Evolutionary conservation across 2,329 filamentous ascomycete species (phyloP).

Genomic region (Hysterium pulicare): DNA sequence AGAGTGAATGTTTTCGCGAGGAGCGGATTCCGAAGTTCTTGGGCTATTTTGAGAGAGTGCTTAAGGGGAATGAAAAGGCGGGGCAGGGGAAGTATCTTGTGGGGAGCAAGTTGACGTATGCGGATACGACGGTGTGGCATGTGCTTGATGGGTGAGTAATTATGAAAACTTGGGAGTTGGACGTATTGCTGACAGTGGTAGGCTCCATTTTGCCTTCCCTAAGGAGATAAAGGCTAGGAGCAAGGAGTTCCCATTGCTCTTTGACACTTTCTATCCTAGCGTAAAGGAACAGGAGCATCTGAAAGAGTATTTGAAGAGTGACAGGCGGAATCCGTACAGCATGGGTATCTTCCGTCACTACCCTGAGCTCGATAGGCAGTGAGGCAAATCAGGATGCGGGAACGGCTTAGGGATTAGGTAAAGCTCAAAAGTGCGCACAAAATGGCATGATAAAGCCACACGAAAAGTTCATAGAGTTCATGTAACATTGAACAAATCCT

Average conservation of each 20-base stretch:
- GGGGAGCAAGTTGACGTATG: constrained; percentile 63
- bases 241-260: constrained; percentile 59
- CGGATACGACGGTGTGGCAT: constrained; percentile 72
- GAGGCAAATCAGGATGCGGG: constrained; percentile 4
- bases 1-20: constrained; percentile 56
- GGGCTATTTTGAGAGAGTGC: constrained; percentile 64
- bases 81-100: constrained; percentile 64
- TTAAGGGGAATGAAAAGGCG: constrained; percentile 56
- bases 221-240: constrained; percentile 59
- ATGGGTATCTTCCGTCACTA: constrained; percentile 70
- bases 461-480: neutral
- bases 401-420: neutral
- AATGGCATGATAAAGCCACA: neutral
- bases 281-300: constrained; percentile 63
- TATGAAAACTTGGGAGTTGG: neutral
- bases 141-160: constrained; percentile 47
- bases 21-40: constrained; percentile 70
- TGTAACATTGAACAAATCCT: neutral
- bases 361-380: constrained; percentile 63
- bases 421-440: neutral
- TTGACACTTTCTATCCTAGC: constrained; percentile 58
- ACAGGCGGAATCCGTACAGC: constrained; percentile 59
- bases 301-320: constrained; percentile 66
- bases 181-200: constrained; percentile 49
- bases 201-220: constrained; percentile 65